A percentile compares a stretch with the other conserved stretches of the same genome.
Conservation (phyloP, 768 basidiomycete genomes). For the Roridomyces roridus region DNA sequence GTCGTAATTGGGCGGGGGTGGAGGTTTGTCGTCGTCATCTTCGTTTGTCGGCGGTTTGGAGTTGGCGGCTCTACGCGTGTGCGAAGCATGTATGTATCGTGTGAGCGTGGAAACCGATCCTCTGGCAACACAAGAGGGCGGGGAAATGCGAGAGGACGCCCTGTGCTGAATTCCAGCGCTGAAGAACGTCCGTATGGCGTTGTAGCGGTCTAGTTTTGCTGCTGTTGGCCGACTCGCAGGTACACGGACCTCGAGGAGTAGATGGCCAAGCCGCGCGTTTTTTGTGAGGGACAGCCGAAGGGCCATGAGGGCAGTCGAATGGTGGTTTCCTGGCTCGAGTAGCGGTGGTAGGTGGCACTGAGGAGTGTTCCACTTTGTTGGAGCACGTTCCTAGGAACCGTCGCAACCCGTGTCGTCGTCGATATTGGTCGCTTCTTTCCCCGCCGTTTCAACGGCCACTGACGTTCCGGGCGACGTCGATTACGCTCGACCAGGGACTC, state of each 20-base stretch:
- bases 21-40: conserved; percentile 13
- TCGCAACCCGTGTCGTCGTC: no score
- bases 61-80: not conserved
- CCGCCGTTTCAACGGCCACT: no score
- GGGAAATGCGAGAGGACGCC: conserved; percentile 3
- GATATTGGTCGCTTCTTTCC: no score
- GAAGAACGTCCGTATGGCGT: conserved; percentile 65
- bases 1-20: conserved; percentile 52
- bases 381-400: not conserved
- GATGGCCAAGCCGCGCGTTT: conserved; percentile 1
- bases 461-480: no score
- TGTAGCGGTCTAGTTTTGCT: conserved; percentile 59
- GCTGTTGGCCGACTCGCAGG: conserved; percentile 21
- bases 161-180: conserved; percentile 32
- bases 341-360: no score
- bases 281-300: conserved; percentile 6
- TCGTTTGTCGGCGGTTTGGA: conserved; percentile 1
- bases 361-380: no score
- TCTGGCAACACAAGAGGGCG: conserved; percentile 8
- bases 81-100: conserved; percentile 21
- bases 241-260: not conserved
- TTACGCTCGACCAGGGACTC: no score
- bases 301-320: conserved; percentile 5
- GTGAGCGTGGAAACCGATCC: conserved; percentile 1
- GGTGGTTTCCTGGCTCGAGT: no score